Evolutionary conservation across 2,329 filamentous ascomycete species (phyloP).

Genomic region (Lachnellula subtilissima): DNA sequence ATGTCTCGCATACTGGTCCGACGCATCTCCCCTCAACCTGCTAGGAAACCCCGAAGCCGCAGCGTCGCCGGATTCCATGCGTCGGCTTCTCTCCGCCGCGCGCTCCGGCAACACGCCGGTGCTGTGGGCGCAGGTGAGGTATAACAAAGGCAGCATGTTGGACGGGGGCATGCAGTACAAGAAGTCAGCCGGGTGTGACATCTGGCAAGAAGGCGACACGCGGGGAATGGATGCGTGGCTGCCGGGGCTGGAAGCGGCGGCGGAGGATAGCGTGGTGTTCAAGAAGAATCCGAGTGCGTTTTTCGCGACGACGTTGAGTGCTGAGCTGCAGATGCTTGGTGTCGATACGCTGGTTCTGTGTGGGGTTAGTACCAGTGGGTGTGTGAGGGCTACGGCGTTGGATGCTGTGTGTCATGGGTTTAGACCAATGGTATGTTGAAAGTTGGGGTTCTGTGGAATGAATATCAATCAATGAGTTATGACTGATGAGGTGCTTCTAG

Average conservation of each 20-base stretch:
- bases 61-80: constrained; percentile 36
- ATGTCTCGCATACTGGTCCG: constrained; percentile 42
- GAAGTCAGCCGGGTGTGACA: constrained; percentile 39
- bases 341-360: constrained; percentile 43
- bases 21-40: constrained; percentile 38
- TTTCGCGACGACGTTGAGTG: constrained; percentile 41
- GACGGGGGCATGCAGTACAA: constrained; percentile 41
- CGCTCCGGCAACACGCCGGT: constrained; percentile 36
- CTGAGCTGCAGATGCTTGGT: constrained; percentile 34
- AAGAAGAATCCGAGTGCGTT: constrained; percentile 43
- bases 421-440: constrained; percentile 38
- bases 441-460: background rate
- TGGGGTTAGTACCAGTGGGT: constrained; percentile 44
- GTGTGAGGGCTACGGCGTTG: constrained; percentile 40
- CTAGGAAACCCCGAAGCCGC: constrained; percentile 34
- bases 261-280: constrained; percentile 34
- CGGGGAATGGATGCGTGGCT: constrained; percentile 38
- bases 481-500: constrained; percentile 19
- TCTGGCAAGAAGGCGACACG: constrained; percentile 38
- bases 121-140: constrained; percentile 42
- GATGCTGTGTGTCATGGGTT: constrained; percentile 42
- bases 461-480: too few relatives aligned
- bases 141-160: constrained; percentile 39
- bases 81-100: constrained; percentile 37
- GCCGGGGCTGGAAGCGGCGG: constrained; percentile 35